A percentile compares a stretch with the other conserved stretches of the same genome.
Evolutionary conservation across 176 grass and related monocot genomes (phyloP).

Genomic region (Oryza longistaminata): DNA sequence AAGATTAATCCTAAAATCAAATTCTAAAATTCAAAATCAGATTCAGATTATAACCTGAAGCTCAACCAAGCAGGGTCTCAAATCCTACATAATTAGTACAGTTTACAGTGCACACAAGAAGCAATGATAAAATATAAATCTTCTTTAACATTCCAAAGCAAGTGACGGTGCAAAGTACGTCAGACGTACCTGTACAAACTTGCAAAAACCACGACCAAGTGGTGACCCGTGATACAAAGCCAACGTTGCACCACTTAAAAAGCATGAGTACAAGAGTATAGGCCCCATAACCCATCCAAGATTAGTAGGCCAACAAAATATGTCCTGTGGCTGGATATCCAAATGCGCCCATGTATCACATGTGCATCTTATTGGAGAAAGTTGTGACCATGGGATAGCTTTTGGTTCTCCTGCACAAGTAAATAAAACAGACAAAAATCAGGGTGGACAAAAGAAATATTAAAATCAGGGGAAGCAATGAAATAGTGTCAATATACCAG

Average conservation of each 20-base stretch:
- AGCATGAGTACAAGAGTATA: constrained; percentile 64
- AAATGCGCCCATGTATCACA: constrained; percentile 84
- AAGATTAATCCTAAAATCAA: not conserved
- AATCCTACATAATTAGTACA: not conserved
- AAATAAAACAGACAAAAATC: constrained; percentile 29
- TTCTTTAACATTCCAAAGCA: constrained; percentile 13
- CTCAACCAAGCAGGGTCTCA: not conserved
- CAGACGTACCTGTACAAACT: constrained; percentile 81
- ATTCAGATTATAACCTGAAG: not conserved
- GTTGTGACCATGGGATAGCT: constrained; percentile 93
- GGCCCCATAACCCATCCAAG: constrained; percentile 98
- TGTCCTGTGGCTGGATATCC: constrained; percentile 64
- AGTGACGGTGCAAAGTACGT: not conserved
- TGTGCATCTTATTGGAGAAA: constrained; percentile 73
- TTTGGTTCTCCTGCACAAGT: constrained; percentile 84
- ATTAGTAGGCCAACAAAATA: constrained; percentile 89
- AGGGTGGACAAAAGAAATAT: not conserved
- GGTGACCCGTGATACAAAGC: constrained; percentile 94
- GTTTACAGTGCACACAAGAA: not conserved
- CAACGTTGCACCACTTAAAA: constrained; percentile 68
- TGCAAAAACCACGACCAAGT: constrained; percentile 83
- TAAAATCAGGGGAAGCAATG: not conserved
- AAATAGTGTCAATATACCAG: constrained; percentile 42
- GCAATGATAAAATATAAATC: constrained; percentile 7
- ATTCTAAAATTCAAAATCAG: not conserved